A percentile compares a stretch with the other conserved stretches of the same genome.
Conservation (phyloP, 495 filamentous ascomycete genomes). For the Xylaria acuta region DNA sequence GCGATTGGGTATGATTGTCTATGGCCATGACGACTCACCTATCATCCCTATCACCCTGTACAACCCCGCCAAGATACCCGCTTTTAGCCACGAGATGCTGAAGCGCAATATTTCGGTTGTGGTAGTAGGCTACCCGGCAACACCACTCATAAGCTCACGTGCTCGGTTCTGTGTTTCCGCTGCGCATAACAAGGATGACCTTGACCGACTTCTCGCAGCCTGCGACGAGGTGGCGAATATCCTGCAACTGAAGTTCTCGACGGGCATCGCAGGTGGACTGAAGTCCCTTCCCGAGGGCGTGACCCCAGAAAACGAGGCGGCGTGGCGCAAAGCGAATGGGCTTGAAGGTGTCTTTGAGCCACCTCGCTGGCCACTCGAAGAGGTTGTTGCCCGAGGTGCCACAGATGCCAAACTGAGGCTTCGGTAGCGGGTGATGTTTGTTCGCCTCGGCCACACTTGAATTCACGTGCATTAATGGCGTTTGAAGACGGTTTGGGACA, state of each 20-base stretch:
- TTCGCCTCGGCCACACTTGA: constrained; percentile 26
- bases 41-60: constrained; percentile 95
- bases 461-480: constrained; percentile 33
- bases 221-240: constrained; percentile 94
- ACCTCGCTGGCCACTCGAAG: constrained; percentile 81
- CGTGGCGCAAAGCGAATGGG: constrained; percentile 60
- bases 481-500: constrained; percentile 34
- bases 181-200: constrained; percentile 96
- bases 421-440: constrained; percentile 46
- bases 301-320: constrained; percentile 72
- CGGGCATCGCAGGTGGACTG: constrained; percentile 87
- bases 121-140: constrained; percentile 96
- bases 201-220: constrained; percentile 86
- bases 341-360: constrained; percentile 60
- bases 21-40: constrained; percentile 95
- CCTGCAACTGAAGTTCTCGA: constrained; percentile 94
- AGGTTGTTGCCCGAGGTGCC: constrained; percentile 79
- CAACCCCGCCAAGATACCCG: constrained; percentile 96
- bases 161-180: constrained; percentile 95
- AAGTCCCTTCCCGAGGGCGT: constrained; percentile 73
- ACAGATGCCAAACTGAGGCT: constrained; percentile 78
- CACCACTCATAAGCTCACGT: constrained; percentile 92
- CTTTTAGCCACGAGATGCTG: constrained; percentile 98
- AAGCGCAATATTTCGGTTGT: constrained; percentile 98
- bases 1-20: constrained; percentile 94